Base-by-base conservation (phyloP, 2,329 filamentous ascomycete genomes). In the Drechslerella stenobrocha region DNA sequence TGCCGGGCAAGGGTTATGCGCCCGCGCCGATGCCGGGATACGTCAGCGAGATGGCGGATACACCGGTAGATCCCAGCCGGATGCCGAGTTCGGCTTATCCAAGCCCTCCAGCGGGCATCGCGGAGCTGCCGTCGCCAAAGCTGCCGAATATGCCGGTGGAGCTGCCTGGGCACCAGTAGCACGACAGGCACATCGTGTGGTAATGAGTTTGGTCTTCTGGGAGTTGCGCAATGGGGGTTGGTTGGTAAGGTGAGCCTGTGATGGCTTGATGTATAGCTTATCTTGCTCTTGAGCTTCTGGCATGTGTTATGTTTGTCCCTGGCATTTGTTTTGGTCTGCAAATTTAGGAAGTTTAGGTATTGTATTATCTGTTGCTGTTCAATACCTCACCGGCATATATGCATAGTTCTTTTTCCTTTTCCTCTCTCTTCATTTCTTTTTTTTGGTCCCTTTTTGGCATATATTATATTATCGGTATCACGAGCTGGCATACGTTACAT, bases 81-180 rank as follows among this genome's bases (percentile, higher is more conserved):
- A 37, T 37, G 34, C 4, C 34, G 3, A n/a, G 11, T 30, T 30
- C 11, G 28, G 11, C 22, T 24, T 13, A n/a, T n/a, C n/a, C 44
- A 2, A 11, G 5, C n/a, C 6, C 2, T 6, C 8, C 44, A 7
- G 11, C 44, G 3, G 55, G 50, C 32, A 44, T 60, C 8, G 52
- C 55, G 44, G 63, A 67, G 45, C 55, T 67, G 9, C 55, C 63
- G 22, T 67, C 63, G 45, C 63, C 63, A 2, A 52, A 44, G 22
- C 48, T 40, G 7, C 48, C 55, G 20, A 58, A 66, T 20, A 51
- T 56, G 63, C 63, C 63, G 9, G 63, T 67, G 6, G 63, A 67
- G 15, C 50, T 60, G 13, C 63, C 55, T 5, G 55, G 44, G 23
- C 63, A 56, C 20, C 47, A 60, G 48, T 35, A 23, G n/a, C 2